These are phyloP conservation scores for Ammopiptanthus mongolicus DNA, from an alignment of 306 rosid species.

Conservation along the genomic window DNA sequence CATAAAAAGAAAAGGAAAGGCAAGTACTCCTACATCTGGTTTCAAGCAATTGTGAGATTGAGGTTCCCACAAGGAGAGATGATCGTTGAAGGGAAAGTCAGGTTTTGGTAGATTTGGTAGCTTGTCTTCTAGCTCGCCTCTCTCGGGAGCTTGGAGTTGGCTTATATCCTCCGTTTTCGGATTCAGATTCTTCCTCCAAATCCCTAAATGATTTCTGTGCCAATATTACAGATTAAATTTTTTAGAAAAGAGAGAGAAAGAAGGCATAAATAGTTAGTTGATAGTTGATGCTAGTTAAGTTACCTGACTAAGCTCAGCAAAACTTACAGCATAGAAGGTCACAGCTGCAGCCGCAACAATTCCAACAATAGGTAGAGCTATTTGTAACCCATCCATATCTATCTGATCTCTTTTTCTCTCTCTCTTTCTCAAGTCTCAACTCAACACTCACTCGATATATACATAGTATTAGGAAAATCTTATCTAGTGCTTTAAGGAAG, in stretches of 20 bases:
- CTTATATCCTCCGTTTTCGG: conserved; percentile 44
- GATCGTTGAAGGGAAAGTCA: no score
- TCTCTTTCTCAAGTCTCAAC: no score
- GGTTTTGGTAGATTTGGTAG: conserved; percentile 30
- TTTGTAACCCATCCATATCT: conserved; percentile 48
- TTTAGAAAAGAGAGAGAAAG: neutral
- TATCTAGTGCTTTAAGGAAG: no score
- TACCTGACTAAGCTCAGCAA: conserved; percentile 65
- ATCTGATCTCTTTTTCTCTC: no score
- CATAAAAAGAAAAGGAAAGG: conserved; percentile 3
- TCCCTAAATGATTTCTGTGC: conserved; percentile 60
- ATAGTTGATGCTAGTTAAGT: neutral
- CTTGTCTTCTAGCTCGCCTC: conserved; percentile 64
- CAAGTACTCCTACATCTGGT: no score
- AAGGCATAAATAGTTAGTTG: neutral
- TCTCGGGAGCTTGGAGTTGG: conserved; percentile 49
- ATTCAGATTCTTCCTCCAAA: conserved; percentile 47
- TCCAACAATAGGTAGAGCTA: conserved; percentile 59
- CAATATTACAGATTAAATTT: neutral
- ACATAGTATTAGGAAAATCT: no score
- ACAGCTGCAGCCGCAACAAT: conserved; percentile 70
- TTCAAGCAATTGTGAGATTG: no score
- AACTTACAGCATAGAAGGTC: conserved; percentile 76
- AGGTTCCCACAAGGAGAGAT: no score
- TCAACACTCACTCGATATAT: no score